phyloP scores from a whole-genome alignment of 2,329 filamentous ascomycete species.

The Lachnellula arida region DNA sequence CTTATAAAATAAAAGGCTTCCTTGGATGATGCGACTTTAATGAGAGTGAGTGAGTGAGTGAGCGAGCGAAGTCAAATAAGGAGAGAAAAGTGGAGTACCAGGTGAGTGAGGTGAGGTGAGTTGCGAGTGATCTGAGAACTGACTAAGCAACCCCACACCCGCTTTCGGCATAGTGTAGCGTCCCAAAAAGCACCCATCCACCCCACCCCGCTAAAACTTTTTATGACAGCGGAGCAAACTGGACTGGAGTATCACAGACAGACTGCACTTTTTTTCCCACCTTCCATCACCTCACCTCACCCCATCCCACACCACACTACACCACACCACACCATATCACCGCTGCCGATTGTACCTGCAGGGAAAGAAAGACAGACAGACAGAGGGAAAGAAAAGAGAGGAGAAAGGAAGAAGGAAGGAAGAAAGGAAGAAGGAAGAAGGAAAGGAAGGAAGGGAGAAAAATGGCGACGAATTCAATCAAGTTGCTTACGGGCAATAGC shows the following conservation, averaged over 20 bases:
- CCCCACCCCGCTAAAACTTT: not conserved
- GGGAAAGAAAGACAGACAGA: too few relatives aligned
- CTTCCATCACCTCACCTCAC: not conserved
- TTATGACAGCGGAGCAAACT: not conserved
- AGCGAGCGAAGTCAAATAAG: too few relatives aligned
- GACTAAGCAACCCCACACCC: too few relatives aligned
- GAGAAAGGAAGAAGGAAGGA: not conserved
- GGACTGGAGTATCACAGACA: not conserved
- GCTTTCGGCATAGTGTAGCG: not conserved
- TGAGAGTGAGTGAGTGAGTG: too few relatives aligned
- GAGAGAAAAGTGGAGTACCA: too few relatives aligned
- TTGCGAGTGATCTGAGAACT: too few relatives aligned
- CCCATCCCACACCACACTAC: not conserved
- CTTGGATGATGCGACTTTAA: not conserved
- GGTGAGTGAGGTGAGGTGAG: too few relatives aligned
- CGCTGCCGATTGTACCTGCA: not conserved
- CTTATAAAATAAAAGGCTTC: not conserved
- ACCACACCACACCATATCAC: not conserved
- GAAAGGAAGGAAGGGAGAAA: not conserved
- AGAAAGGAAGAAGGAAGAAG: not conserved
- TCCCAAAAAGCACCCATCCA: too few relatives aligned
- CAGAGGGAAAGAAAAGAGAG: too few relatives aligned
- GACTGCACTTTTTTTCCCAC: not conserved
- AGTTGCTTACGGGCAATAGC: conserved; percentile 70
- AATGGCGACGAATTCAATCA: conserved; percentile 72